These are phyloP conservation scores for Termitomyces sp. DNA, from an alignment of 768 basidiomycete species.

Conservation along the genomic window DNA sequence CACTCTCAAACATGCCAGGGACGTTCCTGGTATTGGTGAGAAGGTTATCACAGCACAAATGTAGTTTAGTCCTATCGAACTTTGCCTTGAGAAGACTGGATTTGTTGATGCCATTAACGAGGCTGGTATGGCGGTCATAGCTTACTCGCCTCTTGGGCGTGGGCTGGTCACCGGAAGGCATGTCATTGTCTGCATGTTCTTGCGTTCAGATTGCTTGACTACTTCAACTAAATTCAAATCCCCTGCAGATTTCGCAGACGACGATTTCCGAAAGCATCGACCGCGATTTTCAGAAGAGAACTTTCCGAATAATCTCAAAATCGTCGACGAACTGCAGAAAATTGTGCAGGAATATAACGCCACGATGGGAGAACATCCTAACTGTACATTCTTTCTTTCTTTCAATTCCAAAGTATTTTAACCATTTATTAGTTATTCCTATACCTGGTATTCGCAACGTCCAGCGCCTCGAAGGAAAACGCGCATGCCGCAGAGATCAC, in stretches of 20 bases:
- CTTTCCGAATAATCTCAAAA: constrained; percentile 36
- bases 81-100: constrained; percentile 40
- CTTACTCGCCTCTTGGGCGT: too few relatives aligned
- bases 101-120: too few relatives aligned
- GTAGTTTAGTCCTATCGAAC: constrained; percentile 37
- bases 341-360: constrained; percentile 31
- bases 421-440: neutral
- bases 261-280: constrained; percentile 31
- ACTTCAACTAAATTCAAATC: too few relatives aligned
- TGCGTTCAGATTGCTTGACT: constrained; percentile 28
- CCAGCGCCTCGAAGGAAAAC: constrained; percentile 20
- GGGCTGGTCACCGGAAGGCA: constrained; percentile 43
- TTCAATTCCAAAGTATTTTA: too few relatives aligned
- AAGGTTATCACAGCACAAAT: too few relatives aligned
- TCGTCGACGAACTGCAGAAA: constrained; percentile 29
- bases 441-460: constrained; percentile 4
- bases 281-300: constrained; percentile 37
- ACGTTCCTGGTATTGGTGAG: constrained; percentile 35
- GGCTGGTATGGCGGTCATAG: too few relatives aligned
- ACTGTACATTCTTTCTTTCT: constrained; percentile 15
- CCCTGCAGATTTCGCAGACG: constrained; percentile 20
- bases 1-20: constrained; percentile 44
- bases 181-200: constrained; percentile 1
- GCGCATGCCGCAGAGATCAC: constrained; percentile 15
- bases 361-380: constrained; percentile 26